phyloP scores from a whole-genome alignment of 495 filamentous ascomycete genomes.

The Cryomyces antarcticus region DNA sequence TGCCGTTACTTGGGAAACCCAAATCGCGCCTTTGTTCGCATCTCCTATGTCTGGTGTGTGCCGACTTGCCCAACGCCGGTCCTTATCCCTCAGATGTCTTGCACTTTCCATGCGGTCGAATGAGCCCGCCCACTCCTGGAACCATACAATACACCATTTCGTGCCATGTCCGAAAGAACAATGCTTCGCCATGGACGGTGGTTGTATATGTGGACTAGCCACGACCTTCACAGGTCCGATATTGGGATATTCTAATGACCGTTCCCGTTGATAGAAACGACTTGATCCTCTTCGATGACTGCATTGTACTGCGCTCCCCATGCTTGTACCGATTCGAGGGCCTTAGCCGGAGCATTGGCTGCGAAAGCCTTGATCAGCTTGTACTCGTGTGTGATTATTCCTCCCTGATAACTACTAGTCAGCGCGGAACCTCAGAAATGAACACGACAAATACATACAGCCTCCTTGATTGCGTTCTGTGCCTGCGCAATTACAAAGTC shows the following conservation, averaged over 20 bases:
- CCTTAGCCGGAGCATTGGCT: conserved; percentile 43
- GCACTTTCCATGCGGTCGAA: too few species aligned
- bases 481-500: conserved; percentile 44
- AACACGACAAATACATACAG: conserved; percentile 27
- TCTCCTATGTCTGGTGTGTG: too few species aligned
- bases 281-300: conserved; percentile 55
- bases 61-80: too few species aligned
- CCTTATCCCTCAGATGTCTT: too few species aligned
- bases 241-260: background rate
- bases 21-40: too few species aligned
- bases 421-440: background rate
- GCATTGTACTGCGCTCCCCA: conserved; percentile 43
- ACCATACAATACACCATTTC: too few species aligned
- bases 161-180: too few species aligned
- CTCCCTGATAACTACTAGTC: conserved; percentile 14
- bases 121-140: too few species aligned
- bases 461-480: conserved; percentile 45
- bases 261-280: conserved; percentile 15
- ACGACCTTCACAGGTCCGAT: too few species aligned
- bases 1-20: too few species aligned
- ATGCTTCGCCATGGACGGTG: too few species aligned
- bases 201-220: too few species aligned
- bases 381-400: conserved; percentile 34
- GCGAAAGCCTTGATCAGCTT: conserved; percentile 49
- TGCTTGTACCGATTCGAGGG: conserved; percentile 47